Evolutionary conservation across 1,284 basidiomycete genomes (phyloP).

Genomic region (Malassezia nana): DNA sequence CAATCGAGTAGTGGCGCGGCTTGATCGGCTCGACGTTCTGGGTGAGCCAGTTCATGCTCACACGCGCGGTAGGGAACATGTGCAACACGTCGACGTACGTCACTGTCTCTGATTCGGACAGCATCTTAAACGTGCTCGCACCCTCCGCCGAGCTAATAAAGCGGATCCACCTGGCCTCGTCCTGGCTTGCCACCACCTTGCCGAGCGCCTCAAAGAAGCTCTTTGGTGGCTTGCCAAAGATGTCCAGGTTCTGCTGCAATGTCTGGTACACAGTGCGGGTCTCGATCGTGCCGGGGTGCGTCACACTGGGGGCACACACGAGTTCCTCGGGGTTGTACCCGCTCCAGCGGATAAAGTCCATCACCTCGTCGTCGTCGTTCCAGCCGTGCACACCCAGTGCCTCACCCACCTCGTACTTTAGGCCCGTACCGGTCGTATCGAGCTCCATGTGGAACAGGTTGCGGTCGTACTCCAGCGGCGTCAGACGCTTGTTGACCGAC

Average conservation of each 20-base stretch:
- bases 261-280: conserved; percentile 89
- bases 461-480: conserved; percentile 87
- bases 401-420: conserved; percentile 92
- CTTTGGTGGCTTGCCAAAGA: conserved; percentile 92
- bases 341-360: conserved; percentile 84
- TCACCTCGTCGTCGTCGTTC: conserved; percentile 83
- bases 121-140: conserved; percentile 81
- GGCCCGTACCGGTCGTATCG: conserved; percentile 77
- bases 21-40: conserved; percentile 69
- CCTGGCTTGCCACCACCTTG: conserved; percentile 61
- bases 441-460: conserved; percentile 99
- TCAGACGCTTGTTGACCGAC: conserved; percentile 84
- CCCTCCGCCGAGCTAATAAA: conserved; percentile 94
- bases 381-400: conserved; percentile 94
- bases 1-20: conserved; percentile 95
- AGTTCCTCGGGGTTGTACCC: conserved; percentile 72
- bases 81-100: conserved; percentile 80
- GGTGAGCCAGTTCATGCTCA: conserved; percentile 65
- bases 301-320: conserved; percentile 64
- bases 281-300: conserved; percentile 50
- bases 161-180: conserved; percentile 71
- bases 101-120: conserved; percentile 86
- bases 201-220: conserved; percentile 85
- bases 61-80: conserved; percentile 69
- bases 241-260: conserved; percentile 88